phyloP scores from a whole-genome alignment of 352 stramenopile species.

The Globisporangium solare region DNA sequence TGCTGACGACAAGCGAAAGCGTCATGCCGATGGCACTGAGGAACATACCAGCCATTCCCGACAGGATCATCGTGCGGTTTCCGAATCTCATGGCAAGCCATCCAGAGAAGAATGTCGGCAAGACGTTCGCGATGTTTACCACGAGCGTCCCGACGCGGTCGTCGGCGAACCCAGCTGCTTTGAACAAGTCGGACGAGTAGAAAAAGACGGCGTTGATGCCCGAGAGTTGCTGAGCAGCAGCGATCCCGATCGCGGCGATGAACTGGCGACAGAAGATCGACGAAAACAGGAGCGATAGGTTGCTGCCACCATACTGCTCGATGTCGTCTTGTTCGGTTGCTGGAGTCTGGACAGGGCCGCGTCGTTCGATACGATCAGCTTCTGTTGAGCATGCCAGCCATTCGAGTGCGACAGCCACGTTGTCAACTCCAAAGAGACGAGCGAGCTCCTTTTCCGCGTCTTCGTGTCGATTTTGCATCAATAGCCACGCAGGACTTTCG shows the following conservation, averaged over 20 bases:
- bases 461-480: conserved; percentile 18
- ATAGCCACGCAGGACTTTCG: conserved; percentile 43
- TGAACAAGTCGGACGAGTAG: conserved; percentile 46
- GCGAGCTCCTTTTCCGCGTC: conserved; percentile 25
- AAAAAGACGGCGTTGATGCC: conserved; percentile 57
- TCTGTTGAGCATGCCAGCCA: conserved; percentile 24
- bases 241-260: conserved; percentile 33
- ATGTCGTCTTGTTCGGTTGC: not conserved
- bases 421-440: conserved; percentile 26
- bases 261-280: conserved; percentile 34
- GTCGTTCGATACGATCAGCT: not conserved
- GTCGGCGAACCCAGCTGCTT: conserved; percentile 27
- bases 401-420: conserved; percentile 22
- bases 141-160: conserved; percentile 36
- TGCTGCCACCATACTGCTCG: conserved; percentile 2
- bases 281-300: conserved; percentile 15
- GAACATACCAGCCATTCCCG: conserved; percentile 34
- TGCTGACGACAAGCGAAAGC: conserved; percentile 27
- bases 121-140: conserved; percentile 39
- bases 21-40: conserved; percentile 46
- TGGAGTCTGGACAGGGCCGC: not conserved
- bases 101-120: conserved; percentile 28
- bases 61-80: conserved; percentile 50
- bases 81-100: conserved; percentile 37
- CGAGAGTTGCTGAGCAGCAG: conserved; percentile 42